Percentiles rank a stretch among this genome's conserved stretches.
phyloP scores from a whole-genome alignment of 257 asterid species.

The Craterostigma plantagineum region DNA sequence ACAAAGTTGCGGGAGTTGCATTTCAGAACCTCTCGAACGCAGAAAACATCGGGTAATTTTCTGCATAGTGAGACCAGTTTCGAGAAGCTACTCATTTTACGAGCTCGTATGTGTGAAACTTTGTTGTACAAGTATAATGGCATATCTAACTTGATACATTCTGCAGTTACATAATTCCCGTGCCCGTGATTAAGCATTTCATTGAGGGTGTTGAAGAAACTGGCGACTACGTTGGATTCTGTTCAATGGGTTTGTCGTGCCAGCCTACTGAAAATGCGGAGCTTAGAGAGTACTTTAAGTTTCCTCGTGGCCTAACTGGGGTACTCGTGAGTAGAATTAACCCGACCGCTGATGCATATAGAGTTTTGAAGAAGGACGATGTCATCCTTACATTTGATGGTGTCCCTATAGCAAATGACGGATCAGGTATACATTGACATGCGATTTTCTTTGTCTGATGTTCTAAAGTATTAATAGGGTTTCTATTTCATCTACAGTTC shows the following conservation, averaged over 20 bases:
- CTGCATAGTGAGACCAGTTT: constrained; percentile 4
- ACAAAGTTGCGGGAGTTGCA: constrained; percentile 95
- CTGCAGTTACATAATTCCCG: constrained; percentile 85
- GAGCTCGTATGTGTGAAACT: not conserved
- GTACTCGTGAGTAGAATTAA: constrained; percentile 71
- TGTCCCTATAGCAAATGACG: constrained; percentile 78
- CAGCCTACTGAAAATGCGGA: constrained; percentile 85
- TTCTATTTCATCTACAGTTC: constrained; percentile 38
- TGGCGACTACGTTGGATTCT: constrained; percentile 77
- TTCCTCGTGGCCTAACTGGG: constrained; percentile 64
- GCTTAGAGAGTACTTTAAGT: constrained; percentile 55
- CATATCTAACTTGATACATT: no score
- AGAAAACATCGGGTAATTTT: constrained; percentile 75
- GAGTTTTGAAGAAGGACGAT: constrained; percentile 59
- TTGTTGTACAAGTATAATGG: no score
- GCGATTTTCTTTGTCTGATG: not conserved
- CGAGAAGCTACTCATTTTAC: no score
- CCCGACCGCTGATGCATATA: constrained; percentile 62
- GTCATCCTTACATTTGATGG: constrained; percentile 86
- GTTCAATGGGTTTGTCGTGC: constrained; percentile 86
- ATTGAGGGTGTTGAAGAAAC: constrained; percentile 77
- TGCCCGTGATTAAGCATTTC: constrained; percentile 84
- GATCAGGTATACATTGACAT: constrained; percentile 46
- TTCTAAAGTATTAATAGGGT: not conserved
- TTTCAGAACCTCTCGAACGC: constrained; percentile 97